Evolutionary conservation across 2,329 filamentous ascomycete species (phyloP), one percentile per base, ranked within the genome.

Genomic region (Trichoderma sp.): DNA sequence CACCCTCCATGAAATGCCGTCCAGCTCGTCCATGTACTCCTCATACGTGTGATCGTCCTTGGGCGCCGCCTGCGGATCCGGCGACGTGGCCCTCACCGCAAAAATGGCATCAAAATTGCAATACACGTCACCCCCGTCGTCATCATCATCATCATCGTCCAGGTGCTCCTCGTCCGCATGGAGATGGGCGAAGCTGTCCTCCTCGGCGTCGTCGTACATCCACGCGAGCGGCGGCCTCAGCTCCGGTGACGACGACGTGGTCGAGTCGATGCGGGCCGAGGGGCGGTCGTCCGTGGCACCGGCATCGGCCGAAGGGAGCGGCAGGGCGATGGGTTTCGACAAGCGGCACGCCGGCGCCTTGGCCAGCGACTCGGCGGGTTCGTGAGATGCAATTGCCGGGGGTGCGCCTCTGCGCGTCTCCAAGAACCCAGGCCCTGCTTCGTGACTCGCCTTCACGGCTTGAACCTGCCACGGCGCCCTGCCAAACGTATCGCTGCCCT

Each of bases 1-100:
- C 14, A 64, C 30, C 28, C 65, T 64, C 77, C 82, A 84, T 7
- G 81, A 80, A 66, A 85, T 84, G 10, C 83, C 83, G 67, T 85
- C 83, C 66, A 85, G 71, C 66, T 85, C 83, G 68, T 85, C 83
- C 69, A 85, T 76, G 69, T 82, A 84, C 69, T 84, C 83, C 70
- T 85, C 83, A 63, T 82, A 82, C 28, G 79, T 80, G 62, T 81
- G 75, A 19, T 79, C 78, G 3, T 79, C 77, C 12, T 48, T 39
- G 5, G 64, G 45, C 30, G 64, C 52, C 30, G 30, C 7, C 10
- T 74, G 75, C 4, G 69, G 67, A 28, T 66, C 68, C 21, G 68
- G 63, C 2, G 69, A 66, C n/a, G 64, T 28, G 39, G 58, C 68
- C 0, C 65, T 69, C 1, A 70, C 72, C 1, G 76, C 75, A 56